Conservation (phyloP, 768 basidiomycete species). For the Auricularia sp. region DNA sequence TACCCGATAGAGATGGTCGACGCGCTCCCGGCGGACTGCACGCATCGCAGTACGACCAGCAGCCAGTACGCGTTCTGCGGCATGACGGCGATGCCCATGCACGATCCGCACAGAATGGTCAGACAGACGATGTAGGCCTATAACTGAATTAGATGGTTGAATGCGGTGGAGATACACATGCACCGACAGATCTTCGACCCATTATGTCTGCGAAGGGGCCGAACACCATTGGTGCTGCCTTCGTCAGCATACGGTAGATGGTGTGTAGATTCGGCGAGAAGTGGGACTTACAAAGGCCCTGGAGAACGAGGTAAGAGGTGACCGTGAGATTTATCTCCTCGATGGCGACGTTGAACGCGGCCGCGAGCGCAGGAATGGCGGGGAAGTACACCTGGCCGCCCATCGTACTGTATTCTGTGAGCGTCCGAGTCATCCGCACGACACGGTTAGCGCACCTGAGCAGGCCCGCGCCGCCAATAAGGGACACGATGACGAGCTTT, state of each 20-base stretch:
- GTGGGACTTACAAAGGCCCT: conserved; percentile 41
- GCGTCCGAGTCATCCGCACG: neutral
- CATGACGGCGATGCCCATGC: conserved; percentile 52
- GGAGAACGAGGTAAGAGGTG: conserved; percentile 64
- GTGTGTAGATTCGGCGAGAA: neutral
- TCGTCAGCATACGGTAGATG: neutral
- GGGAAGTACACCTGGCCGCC: conserved; percentile 22
- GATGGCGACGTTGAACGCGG: conserved; percentile 51
- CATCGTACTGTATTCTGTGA: conserved; percentile 13
- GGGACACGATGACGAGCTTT: conserved; percentile 7
- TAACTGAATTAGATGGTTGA: too few relatives aligned
- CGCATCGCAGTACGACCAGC: conserved; percentile 64
- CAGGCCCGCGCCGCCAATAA: conserved; percentile 7
- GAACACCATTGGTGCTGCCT: conserved; percentile 38
- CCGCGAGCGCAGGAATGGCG: conserved; percentile 58
- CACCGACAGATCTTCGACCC: conserved; percentile 40
- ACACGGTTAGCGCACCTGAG: neutral
- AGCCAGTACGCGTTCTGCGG: conserved; percentile 64
- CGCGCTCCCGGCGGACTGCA: conserved; percentile 72
- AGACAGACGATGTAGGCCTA: conserved; percentile 46
- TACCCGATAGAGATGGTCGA: conserved; percentile 58
- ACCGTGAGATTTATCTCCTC: conserved; percentile 76
- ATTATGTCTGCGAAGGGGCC: conserved; percentile 58
- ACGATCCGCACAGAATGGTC: conserved; percentile 51
- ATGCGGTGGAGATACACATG: conserved; percentile 1